These are phyloP conservation scores for Pythium oligandrum DNA, from an alignment of 352 stramenopile species.

Conservation along the genomic window DNA sequence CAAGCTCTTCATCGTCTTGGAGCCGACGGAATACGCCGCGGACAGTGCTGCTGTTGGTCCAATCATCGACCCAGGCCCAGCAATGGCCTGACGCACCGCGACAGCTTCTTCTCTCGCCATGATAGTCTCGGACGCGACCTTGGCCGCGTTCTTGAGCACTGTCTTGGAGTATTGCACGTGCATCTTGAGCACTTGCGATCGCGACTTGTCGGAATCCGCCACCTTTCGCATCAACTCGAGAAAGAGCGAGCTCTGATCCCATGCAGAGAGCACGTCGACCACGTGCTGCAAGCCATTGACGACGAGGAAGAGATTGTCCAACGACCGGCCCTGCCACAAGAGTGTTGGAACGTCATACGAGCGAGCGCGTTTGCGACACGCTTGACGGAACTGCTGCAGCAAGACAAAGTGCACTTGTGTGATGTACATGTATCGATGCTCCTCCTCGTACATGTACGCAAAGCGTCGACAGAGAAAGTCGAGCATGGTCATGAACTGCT, in stretches of 20 bases:
- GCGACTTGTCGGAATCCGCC: conserved; percentile 44
- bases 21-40: conserved; percentile 69
- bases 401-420: conserved; percentile 61
- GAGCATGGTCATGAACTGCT: conserved; percentile 43
- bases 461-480: conserved; percentile 72
- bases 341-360: conserved; percentile 2
- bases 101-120: conserved; percentile 63
- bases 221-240: conserved; percentile 60
- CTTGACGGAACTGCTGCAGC: conserved; percentile 22
- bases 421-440: conserved; percentile 75
- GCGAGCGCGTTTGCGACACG: conserved; percentile 12
- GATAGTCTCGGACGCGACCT: conserved; percentile 45
- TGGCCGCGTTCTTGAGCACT: conserved; percentile 36
- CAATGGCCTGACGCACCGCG: conserved; percentile 60
- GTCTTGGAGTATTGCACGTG: conserved; percentile 53
- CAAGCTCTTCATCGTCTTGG: conserved; percentile 65
- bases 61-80: conserved; percentile 64
- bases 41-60: conserved; percentile 61
- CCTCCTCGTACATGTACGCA: conserved; percentile 48
- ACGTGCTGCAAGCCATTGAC: conserved; percentile 49
- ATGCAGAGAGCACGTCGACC: conserved; percentile 30
- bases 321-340: background rate
- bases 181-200: conserved; percentile 52
- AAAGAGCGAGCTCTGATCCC: conserved; percentile 68
- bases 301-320: conserved; percentile 33